Evolutionary conservation across 2,329 filamentous ascomycete genomes (phyloP).

Genomic region (Trichoderma sp.): DNA sequence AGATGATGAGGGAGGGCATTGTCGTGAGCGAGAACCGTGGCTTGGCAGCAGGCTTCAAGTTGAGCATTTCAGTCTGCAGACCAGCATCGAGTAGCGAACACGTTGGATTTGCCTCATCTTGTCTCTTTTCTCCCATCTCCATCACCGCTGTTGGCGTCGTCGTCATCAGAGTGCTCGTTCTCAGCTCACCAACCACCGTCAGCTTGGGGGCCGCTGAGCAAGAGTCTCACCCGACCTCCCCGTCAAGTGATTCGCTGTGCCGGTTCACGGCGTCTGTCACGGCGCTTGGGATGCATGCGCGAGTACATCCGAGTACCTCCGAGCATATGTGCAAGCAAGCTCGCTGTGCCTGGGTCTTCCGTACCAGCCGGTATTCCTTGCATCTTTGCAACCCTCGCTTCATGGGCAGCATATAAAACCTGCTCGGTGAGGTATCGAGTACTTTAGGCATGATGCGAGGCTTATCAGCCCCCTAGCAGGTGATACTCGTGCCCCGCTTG

Average conservation of each 20-base stretch:
- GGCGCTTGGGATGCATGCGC: background rate
- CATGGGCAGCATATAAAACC: background rate
- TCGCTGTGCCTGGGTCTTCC: background rate
- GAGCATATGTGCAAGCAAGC: background rate
- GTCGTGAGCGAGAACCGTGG: background rate
- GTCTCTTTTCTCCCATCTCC: background rate
- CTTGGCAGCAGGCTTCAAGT: background rate
- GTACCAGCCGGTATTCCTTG: background rate
- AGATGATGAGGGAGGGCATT: background rate
- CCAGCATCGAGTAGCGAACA: background rate
- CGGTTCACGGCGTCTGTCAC: background rate
- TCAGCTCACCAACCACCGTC: background rate
- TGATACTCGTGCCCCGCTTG: conserved; percentile 1
- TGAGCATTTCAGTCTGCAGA: background rate
- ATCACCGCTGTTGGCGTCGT: background rate
- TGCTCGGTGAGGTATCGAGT: background rate
- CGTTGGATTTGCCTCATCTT: background rate
- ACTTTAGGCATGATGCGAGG: background rate
- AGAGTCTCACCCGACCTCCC: conserved; percentile 12
- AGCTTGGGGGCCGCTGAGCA: conserved; percentile 13
- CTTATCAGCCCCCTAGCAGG: conserved; percentile 4
- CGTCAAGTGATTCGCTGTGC: conserved; percentile 21
- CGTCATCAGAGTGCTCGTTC: background rate
- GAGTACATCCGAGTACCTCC: background rate
- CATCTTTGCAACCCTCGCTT: background rate